Percentiles rank a stretch among this genome's conserved stretches.
Conservation (phyloP, 805 yeast species). For the Starmerella roubikii region DNA sequence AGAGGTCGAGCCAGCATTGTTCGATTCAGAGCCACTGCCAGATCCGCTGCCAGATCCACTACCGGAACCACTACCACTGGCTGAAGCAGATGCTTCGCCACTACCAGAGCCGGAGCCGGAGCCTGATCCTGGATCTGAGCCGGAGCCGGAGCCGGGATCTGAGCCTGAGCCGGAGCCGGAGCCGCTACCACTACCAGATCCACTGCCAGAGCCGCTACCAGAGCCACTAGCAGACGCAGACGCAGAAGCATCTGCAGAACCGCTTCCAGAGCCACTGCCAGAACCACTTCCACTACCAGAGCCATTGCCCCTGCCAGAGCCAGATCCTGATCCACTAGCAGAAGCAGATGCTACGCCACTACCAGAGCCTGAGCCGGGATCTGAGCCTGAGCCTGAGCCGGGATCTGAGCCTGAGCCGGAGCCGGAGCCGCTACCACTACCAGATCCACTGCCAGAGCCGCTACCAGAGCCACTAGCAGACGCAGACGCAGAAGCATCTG, state of each 20-base stretch:
- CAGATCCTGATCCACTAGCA: background rate
- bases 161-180: background rate
- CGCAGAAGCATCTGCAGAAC: too few species aligned
- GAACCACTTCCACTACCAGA: background rate
- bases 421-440: background rate
- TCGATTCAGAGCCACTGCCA: background rate
- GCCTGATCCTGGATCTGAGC: background rate
- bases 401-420: background rate
- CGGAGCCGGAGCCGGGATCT: too few species aligned
- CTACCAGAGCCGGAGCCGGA: background rate
- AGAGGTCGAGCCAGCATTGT: too few species aligned
- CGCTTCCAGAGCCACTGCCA: background rate
- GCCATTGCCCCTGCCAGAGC: background rate
- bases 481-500: background rate
- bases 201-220: background rate
- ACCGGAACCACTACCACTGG: background rate
- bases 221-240: too few species aligned
- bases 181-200: background rate
- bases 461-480: too few species aligned
- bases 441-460: background rate
- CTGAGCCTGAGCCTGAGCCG: too few species aligned
- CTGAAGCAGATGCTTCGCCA: background rate
- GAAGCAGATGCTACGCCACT: background rate
- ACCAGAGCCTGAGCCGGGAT: background rate
- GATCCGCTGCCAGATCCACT: background rate